These are phyloP conservation scores for Paracoccidioides lutzii DNA, from an alignment of 2,329 filamentous ascomycete species.

Conservation along the genomic window DNA sequence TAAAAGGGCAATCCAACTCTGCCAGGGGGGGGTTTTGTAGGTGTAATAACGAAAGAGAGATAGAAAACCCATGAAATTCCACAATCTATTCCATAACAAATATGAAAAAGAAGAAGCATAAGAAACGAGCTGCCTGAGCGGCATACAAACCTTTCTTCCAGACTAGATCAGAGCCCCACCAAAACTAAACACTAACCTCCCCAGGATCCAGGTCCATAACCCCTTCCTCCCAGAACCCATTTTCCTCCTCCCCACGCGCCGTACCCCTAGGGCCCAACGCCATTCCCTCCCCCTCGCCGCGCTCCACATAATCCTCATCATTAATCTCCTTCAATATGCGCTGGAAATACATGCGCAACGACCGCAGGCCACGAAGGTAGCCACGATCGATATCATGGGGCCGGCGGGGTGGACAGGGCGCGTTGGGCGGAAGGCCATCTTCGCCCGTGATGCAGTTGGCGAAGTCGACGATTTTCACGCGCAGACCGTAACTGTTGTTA, in stretches of 20 bases:
- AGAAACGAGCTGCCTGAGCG: no score
- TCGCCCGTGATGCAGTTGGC: constrained; percentile 92
- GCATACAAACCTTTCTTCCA: no score
- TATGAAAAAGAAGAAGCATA: no score
- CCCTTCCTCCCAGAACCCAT: constrained; percentile 30
- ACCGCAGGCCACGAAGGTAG: constrained; percentile 73
- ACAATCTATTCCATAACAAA: no score
- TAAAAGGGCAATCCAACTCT: no score
- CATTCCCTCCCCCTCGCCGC: constrained; percentile 31
- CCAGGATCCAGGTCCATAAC: constrained; percentile 32
- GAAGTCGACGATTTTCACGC: constrained; percentile 97
- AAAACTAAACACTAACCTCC: constrained; percentile 27
- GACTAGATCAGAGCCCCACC: no score
- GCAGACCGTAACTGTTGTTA: constrained; percentile 34
- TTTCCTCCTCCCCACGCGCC: constrained; percentile 18
- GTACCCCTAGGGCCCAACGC: constrained; percentile 23
- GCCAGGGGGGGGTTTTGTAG: no score
- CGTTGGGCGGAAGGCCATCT: constrained; percentile 47
- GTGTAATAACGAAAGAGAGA: no score
- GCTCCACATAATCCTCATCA: constrained; percentile 32
- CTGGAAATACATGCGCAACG: constrained; percentile 70
- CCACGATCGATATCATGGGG: constrained; percentile 73
- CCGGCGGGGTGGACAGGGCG: constrained; percentile 65
- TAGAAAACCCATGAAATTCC: no score
- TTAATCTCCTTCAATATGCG: constrained; percentile 70